Evolutionary conservation across 495 filamentous ascomycete genomes (phyloP).

Genomic region (Melanomma pulvis-pyrius): DNA sequence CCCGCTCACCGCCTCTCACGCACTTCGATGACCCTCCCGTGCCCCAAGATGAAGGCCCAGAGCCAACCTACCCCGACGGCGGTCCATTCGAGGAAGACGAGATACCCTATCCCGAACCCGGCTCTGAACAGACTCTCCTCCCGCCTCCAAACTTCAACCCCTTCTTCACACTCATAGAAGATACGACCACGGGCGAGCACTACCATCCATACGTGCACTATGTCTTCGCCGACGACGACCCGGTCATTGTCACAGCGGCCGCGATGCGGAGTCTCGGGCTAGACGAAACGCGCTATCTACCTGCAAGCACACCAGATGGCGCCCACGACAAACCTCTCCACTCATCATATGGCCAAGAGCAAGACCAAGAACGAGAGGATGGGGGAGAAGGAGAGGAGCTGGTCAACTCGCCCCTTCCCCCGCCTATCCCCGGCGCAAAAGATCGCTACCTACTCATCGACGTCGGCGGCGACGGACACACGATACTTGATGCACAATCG

Average conservation of each 20-base stretch:
- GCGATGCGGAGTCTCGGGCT: constrained; percentile 39
- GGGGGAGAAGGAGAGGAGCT: constrained; percentile 3
- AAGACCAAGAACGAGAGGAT: constrained; percentile 3
- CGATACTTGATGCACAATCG: constrained; percentile 38
- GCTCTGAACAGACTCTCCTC: constrained; percentile 40
- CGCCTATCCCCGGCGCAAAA: constrained; percentile 31
- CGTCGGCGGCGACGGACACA: constrained; percentile 43
- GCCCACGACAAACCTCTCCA: not conserved
- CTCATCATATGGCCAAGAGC: too few relatives aligned
- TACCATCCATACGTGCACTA: constrained; percentile 86
- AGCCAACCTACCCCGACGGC: constrained; percentile 46
- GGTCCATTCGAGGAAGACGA: constrained; percentile 28
- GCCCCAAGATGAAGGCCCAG: constrained; percentile 52
- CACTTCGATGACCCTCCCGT: constrained; percentile 36
- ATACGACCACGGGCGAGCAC: constrained; percentile 58
- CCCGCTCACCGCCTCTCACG: constrained; percentile 34
- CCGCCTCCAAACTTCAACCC: constrained; percentile 59
- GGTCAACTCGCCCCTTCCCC: constrained; percentile 35
- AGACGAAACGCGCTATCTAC: constrained; percentile 30
- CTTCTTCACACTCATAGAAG: constrained; percentile 67
- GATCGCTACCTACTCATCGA: constrained; percentile 47
- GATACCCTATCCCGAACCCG: constrained; percentile 34
- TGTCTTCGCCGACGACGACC: constrained; percentile 60
- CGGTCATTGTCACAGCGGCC: constrained; percentile 42
- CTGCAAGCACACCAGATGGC: constrained; percentile 3